Percentiles rank a stretch among this genome's conserved stretches.
Evolutionary conservation across 2,329 filamentous ascomycete genomes (phyloP).

Genomic region (Talaromyces sp.): DNA sequence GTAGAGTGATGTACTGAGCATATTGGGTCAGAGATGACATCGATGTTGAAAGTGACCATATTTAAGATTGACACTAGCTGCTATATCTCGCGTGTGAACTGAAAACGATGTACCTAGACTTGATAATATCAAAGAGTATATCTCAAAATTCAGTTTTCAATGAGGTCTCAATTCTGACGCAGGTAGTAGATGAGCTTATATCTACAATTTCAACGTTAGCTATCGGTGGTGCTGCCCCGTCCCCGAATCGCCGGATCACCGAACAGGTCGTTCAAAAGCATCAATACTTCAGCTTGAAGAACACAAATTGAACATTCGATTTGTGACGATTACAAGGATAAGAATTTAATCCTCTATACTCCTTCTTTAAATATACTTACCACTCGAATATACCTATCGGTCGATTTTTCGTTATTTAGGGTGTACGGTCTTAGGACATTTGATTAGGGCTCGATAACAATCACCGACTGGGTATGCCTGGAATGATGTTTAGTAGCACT

Average conservation of each 20-base stretch:
- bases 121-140: background rate
- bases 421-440: background rate
- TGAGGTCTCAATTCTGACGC: background rate
- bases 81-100: background rate
- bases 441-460: background rate
- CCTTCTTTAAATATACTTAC: background rate
- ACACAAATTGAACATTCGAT: background rate
- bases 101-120: background rate
- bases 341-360: background rate
- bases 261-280: background rate
- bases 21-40: conserved; percentile 10
- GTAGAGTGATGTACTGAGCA: conserved; percentile 7
- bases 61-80: background rate
- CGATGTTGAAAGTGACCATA: conserved; percentile 12
- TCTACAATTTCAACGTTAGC: background rate
- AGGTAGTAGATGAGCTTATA: too few species aligned
- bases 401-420: background rate
- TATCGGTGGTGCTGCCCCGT: conserved; percentile 2
- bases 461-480: background rate
- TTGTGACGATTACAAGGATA: background rate
- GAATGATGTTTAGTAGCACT: too few species aligned
- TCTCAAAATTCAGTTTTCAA: background rate
- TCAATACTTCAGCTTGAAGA: background rate
- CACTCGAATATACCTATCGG: background rate
- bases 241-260: conserved; percentile 16